Evolutionary conservation across 331 rosid genomes (phyloP), one percentile per base, ranked within the genome.

Genomic region (Quercus tomentella): DNA sequence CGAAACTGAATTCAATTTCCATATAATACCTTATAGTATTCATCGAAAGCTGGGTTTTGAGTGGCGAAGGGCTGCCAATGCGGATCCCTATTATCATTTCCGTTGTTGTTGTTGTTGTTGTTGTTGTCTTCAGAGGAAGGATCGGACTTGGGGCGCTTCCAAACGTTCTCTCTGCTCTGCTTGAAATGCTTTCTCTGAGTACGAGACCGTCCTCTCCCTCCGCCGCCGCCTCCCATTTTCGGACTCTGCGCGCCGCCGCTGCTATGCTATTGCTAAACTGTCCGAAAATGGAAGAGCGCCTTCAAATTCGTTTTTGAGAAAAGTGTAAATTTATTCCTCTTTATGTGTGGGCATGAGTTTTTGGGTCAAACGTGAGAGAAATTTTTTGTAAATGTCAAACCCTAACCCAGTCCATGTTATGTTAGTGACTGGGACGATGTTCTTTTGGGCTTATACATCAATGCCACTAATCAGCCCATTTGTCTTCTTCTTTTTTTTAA

Each of bases 171-270:
- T 90, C 97, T 86, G 90, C n/a, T 80, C 82, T 93, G 87, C 5
- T 90, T 94, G 84, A 96, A 96, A 69, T 96, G 98, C 76, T 82
- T 90, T 69, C 99, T 37, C 78, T 93, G 99, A 52, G 99, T 90
- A 41, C 98, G 98, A 74, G 96, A 66, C 58, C 93, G 83, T 1
- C 98, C 93, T 30, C 72, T 78, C 1, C 83, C 82, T 76, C 91
- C 85, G 49, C 90, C 79, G 70, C 90, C 87, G 79, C 90, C 85
- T 7, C 94, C 94, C 89, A 88, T 91, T 33, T 33, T 72, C 21
- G 70, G 21, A 9, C 25, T 20, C 18, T 23, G 8, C 22, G 56
- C 31, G n/a, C 25, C 7, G 75, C 21, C 23, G 33, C 73, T 10
- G 17, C 43, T 6, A 54, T 15, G 17, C 6, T 4, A 49, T 11